Evolutionary conservation across 2,329 filamentous ascomycete genomes (phyloP), one percentile per base, ranked within the genome.

Genomic region (Aspergillus pseudotamarii): DNA sequence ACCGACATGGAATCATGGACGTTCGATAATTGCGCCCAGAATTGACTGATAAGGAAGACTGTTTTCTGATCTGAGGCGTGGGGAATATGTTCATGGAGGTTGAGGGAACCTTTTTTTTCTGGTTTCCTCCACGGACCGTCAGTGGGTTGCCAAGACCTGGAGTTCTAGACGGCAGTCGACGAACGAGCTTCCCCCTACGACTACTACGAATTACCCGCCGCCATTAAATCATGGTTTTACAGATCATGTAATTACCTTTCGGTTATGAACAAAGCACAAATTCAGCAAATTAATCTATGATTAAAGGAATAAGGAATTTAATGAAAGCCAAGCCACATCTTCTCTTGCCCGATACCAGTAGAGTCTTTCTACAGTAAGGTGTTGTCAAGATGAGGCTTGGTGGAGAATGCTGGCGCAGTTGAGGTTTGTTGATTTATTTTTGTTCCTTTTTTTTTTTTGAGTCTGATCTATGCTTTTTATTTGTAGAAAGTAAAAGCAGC

Each of bases 1-100:
- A 70, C 59, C 43, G 64, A 67, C 66, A 74, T 73, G 56, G 43
- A 68, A 65, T 62, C 66, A 69, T 70, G 45, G 55, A 66, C 10
- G 28, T 23, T 45, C 36, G 57, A 55, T 38, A 41, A 45, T 50
- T 32, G 23, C 6, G 46, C 23, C 46, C 23, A 28, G 12, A 14
- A 23, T 14, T 23, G 14, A 28, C n/a, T n/a, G 16, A 19, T 32
- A 5, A 9, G 26, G 10, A 51, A n/a, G 8, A 32, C 48, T 21
- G 28, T 3, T 11, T n/a, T 21, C 10, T 32, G 3, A n/a, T 12
- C 19, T 51, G 46, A 30, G 14, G 46, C 14, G 14, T 38, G 54
- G 26, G 26, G 26, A 26, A 26, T 26, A 26, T 26, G 26, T 3
- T 57, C 54, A 38, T 57, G 38, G 16, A 26, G 16, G 28, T 34